Conservation (phyloP, 345 rosid species). For the Salix viminalis region DNA sequence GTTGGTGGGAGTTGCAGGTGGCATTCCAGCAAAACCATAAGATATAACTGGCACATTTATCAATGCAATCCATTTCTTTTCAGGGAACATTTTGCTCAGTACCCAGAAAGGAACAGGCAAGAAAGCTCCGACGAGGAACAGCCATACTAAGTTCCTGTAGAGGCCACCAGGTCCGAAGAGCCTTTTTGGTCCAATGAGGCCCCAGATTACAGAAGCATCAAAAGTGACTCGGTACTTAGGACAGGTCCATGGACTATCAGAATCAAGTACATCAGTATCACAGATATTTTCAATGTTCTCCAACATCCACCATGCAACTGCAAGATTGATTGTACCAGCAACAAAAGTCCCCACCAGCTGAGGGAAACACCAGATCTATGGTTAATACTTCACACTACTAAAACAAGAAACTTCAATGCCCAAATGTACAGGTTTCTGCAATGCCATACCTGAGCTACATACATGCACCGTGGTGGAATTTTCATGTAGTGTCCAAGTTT, state of each 20-base stretch:
- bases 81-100: constrained; percentile 75
- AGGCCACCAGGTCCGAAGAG: constrained; percentile 90
- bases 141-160: constrained; percentile 91
- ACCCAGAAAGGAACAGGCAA: constrained; percentile 90
- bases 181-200: constrained; percentile 77
- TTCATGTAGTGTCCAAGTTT: constrained; percentile 99
- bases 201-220: constrained; percentile 97
- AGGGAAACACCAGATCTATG: neutral
- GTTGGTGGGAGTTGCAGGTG: constrained; percentile 98
- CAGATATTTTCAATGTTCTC: constrained; percentile 83
- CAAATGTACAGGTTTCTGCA: neutral
- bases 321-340: constrained; percentile 73
- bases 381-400: neutral
- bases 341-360: constrained; percentile 85
- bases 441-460: constrained; percentile 70
- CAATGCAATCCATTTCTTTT: constrained; percentile 93
- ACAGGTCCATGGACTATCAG: constrained; percentile 98
- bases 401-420: neutral
- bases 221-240: constrained; percentile 97
- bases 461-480: constrained; percentile 98
- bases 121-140: constrained; percentile 88
- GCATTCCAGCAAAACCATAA: constrained; percentile 98
- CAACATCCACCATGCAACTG: constrained; percentile 99
- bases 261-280: constrained; percentile 56
- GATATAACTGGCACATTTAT: constrained; percentile 94